Evolutionary conservation across 352 stramenopile species (phyloP).

Genomic region (Pilasporangium apinafurcum): DNA sequence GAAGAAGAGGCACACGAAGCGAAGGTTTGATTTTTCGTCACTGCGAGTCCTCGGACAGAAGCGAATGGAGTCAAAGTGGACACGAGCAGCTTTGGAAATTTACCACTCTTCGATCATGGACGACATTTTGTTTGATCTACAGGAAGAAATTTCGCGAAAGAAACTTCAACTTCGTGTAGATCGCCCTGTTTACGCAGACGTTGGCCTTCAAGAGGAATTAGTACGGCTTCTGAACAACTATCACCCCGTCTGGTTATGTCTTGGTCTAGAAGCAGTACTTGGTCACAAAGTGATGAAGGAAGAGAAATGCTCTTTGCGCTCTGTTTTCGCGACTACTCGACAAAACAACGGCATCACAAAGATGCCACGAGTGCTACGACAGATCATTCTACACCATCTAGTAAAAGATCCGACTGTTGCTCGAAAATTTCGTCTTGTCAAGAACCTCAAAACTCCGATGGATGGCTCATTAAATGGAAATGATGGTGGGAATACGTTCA

Average conservation of each 20-base stretch:
- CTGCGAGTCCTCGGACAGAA: conserved; percentile 68
- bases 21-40: conserved; percentile 54
- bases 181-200: conserved; percentile 86
- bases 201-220: conserved; percentile 85
- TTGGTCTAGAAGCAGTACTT: conserved; percentile 87
- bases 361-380: conserved; percentile 48
- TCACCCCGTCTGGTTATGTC: conserved; percentile 86
- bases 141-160: conserved; percentile 63
- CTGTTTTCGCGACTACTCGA: conserved; percentile 28
- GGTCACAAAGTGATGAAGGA: conserved; percentile 44
- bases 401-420: conserved; percentile 59
- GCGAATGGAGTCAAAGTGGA: conserved; percentile 63
- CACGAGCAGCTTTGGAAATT: conserved; percentile 41
- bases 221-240: conserved; percentile 88
- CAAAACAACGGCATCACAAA: conserved; percentile 24
- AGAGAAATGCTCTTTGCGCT: conserved; percentile 49
- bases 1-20: conserved; percentile 5
- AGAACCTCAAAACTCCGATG: conserved; percentile 59
- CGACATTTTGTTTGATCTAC: conserved; percentile 48
- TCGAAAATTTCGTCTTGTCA: conserved; percentile 55
- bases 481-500: conserved; percentile 35
- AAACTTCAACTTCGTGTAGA: conserved; percentile 83
- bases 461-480: conserved; percentile 38
- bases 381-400: conserved; percentile 61
- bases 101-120: conserved; percentile 52